Conservation (phyloP, 2,329 filamentous ascomycete species). For the Arthroderma sp. region DNA sequence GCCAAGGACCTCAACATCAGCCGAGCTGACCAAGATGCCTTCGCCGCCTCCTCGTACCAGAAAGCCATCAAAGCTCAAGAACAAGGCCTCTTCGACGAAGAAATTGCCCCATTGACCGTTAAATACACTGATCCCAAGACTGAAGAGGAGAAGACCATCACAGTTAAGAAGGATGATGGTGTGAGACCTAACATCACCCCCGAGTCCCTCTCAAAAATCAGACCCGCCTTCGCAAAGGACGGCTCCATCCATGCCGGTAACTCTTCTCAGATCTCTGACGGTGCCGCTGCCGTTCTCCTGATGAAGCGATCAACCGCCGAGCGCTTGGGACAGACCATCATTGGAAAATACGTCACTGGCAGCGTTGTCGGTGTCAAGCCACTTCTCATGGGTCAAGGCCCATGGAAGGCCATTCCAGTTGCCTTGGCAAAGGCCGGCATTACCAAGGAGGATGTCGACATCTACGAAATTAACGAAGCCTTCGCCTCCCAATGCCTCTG, state of each 20-base stretch:
- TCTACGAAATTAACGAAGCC: constrained; percentile 98
- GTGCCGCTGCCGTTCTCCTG: constrained; percentile 83
- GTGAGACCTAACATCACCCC: constrained; percentile 72
- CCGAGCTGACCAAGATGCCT: constrained; percentile 71
- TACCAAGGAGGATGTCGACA: constrained; percentile 79
- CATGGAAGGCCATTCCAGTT: constrained; percentile 90
- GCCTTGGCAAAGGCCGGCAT: constrained; percentile 80
- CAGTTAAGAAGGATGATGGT: constrained; percentile 75
- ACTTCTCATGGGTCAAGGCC: constrained; percentile 89
- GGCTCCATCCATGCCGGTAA: constrained; percentile 94
- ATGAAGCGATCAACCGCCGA: constrained; percentile 92
- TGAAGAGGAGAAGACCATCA: constrained; percentile 69
- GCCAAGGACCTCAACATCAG: constrained; percentile 66
- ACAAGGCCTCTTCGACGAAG: constrained; percentile 79
- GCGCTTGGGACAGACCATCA: constrained; percentile 70
- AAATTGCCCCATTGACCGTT: constrained; percentile 77
- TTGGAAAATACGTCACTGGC: constrained; percentile 84
- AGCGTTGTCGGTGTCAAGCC: constrained; percentile 81
- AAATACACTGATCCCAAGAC: constrained; percentile 86
- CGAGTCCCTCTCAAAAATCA: constrained; percentile 83
- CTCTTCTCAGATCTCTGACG: constrained; percentile 88
- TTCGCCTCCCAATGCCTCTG: constrained; percentile 92
- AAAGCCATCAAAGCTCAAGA: constrained; percentile 73
- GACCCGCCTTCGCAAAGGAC: constrained; percentile 77
- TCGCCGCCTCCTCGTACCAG: constrained; percentile 83